Evolutionary conservation across 768 basidiomycete genomes (phyloP).

Genomic region (Kwoniella mangroviensis): DNA sequence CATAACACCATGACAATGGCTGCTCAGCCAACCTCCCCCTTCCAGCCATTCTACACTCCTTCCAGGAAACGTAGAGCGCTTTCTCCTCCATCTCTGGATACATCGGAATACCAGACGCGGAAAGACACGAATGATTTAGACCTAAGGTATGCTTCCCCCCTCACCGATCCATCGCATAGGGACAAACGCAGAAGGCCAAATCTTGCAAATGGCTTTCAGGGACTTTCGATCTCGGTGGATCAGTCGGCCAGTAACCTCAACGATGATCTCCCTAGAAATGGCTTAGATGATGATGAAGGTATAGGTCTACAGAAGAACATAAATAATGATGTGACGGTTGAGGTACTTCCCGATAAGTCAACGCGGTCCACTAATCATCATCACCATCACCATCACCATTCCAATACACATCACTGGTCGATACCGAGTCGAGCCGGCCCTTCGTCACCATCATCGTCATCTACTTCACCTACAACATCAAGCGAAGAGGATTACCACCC

Average conservation of each 20-base stretch:
- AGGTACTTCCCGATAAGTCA: constrained; percentile 15
- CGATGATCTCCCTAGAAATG: background rate
- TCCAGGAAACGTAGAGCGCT: constrained; percentile 15
- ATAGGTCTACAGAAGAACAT: constrained; percentile 2
- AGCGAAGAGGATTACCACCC: constrained; percentile 10
- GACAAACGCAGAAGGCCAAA: constrained; percentile 44
- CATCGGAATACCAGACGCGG: too few species aligned
- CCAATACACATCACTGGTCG: constrained; percentile 23
- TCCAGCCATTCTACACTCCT: constrained; percentile 13
- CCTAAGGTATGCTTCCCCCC: background rate
- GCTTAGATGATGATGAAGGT: constrained; percentile 22
- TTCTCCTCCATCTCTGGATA: constrained; percentile 2
- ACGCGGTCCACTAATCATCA: background rate
- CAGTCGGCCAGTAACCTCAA: background rate
- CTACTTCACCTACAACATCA: constrained; percentile 10
- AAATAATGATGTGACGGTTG: constrained; percentile 14
- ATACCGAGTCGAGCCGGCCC: constrained; percentile 24
- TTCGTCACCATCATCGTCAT: constrained; percentile 27
- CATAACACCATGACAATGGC: constrained; percentile 25
- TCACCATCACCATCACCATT: constrained; percentile 22
- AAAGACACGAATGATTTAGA: too few species aligned
- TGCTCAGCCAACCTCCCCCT: constrained; percentile 14
- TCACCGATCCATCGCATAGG: constrained; percentile 9
- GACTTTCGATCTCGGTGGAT: constrained; percentile 32
- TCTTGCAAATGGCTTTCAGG: constrained; percentile 41